Evolutionary conservation across 163 green algal genomes (phyloP).

Genomic region (Smithsoniella earleae): DNA sequence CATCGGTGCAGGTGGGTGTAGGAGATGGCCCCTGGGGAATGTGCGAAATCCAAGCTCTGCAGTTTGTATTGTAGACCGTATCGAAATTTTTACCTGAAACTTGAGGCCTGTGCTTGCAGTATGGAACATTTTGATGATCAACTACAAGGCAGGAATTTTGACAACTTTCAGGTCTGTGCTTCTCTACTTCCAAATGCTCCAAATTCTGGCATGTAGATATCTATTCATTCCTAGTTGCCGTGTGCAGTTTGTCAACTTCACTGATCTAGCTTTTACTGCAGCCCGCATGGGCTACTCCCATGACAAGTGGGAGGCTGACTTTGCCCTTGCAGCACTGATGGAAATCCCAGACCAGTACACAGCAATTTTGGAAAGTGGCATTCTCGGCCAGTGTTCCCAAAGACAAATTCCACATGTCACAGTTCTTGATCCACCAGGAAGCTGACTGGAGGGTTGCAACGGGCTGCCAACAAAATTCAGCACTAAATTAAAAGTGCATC

Average conservation of each 20-base stretch:
- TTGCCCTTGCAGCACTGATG: constrained; percentile 15
- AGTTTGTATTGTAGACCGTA: too few species aligned
- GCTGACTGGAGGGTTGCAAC: background rate
- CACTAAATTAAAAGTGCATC: too few species aligned
- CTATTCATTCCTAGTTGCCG: too few species aligned
- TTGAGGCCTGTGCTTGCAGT: background rate
- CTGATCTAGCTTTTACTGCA: constrained; percentile 27
- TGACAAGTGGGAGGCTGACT: background rate
- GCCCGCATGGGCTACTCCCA: background rate
- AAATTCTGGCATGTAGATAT: too few species aligned
- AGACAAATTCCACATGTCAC: background rate
- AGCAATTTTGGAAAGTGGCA: background rate
- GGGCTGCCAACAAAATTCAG: too few species aligned
- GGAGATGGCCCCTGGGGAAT: constrained; percentile 60
- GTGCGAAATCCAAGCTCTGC: too few species aligned
- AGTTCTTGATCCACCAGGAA: background rate
- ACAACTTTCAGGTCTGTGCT: too few species aligned
- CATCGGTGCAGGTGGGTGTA: too few species aligned
- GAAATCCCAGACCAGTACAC: constrained; percentile 1
- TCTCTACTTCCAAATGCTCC: too few species aligned
- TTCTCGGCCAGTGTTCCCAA: background rate
- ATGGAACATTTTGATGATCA: constrained; percentile 61
- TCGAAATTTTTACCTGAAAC: too few species aligned
- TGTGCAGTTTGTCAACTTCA: constrained; percentile 57
- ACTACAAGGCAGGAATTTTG: constrained; percentile 45